Conservation (phyloP, 2,329 filamentous ascomycete species). For the Aspergillus sclerotialis region DNA sequence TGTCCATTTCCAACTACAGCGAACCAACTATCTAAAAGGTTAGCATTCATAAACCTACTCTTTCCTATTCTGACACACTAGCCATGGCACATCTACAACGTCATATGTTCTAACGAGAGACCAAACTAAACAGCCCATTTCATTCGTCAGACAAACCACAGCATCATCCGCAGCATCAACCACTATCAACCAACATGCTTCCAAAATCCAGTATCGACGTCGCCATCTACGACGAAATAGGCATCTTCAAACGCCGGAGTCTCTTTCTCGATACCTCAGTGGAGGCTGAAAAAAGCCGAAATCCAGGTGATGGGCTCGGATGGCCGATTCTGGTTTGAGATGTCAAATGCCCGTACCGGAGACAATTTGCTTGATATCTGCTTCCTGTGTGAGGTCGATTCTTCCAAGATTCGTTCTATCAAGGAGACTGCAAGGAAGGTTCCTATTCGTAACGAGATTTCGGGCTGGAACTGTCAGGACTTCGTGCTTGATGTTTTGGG, state of each 20-base stretch:
- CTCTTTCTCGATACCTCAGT: slow-evolving; percentile 7
- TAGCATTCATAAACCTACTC: too few species aligned
- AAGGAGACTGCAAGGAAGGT: slow-evolving; percentile 9
- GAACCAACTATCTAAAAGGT: too few species aligned
- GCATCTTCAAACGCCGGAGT: slow-evolving; percentile 3
- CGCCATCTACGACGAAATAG: not conserved
- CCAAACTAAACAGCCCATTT: too few species aligned
- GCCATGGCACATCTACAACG: too few species aligned
- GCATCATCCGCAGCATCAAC: too few species aligned
- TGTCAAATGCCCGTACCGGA: not conserved
- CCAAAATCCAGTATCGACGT: too few species aligned
- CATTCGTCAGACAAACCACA: too few species aligned
- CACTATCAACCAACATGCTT: too few species aligned
- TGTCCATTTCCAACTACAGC: too few species aligned
- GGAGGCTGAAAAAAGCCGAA: not conserved
- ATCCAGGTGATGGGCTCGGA: slow-evolving; percentile 3
- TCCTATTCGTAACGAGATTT: slow-evolving; percentile 12
- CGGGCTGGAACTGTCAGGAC: slow-evolving; percentile 20
- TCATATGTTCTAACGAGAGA: too few species aligned
- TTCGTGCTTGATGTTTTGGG: slow-evolving; percentile 20
- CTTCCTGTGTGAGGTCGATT: slow-evolving; percentile 4
- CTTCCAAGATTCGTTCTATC: slow-evolving; percentile 6
- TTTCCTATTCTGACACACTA: too few species aligned
- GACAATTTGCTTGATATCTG: slow-evolving; percentile 3
- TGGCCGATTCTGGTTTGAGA: slow-evolving; percentile 2